Base-by-base conservation (phyloP, 2,329 filamentous ascomycete genomes). In the Hypomyces perniciosus region DNA sequence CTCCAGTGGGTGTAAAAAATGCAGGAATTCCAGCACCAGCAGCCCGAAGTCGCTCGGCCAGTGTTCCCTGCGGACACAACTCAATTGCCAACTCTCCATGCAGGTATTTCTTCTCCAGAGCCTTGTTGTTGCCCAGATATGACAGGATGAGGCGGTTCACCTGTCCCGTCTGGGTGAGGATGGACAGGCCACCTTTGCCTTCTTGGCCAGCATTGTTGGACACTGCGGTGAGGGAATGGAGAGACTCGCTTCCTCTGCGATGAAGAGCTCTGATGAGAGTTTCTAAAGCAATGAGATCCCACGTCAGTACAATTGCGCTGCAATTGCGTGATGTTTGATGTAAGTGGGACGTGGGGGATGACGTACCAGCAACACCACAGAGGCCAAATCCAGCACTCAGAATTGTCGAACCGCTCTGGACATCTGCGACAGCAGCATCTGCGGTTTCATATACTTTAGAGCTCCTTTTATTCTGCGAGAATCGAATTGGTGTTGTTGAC, bases 361-460 rank as follows among this genome's bases (percentile, higher is more conserved):
- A 61, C 72, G 49, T 69, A 83, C 81, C 80, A 49, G 84, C 81
- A 13, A 90, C 85, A 57, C 88, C 88, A 59, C 86, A 91, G 9
- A 92, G 77, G n/a, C 88, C 88, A 65, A 92, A 92, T 1, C 88
- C 88, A 12, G 87, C 84, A 62, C 86, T 89, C 50, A 92, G 72
- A 34, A 92, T 74, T 0, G 81, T 86, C 8, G 81, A 83, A 49
- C 86, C 81, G 59, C 85, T 84, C 63, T 84, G 74, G 51, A 91
- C 72, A 62, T 89, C 86, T 3, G 80, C 78, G 38, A 90, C 79
- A 5, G 87, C 87, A 39, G 80, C 80, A 55, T 85, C 83, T 13
- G 85, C 85, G 4, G 74, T 79, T 3, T 64, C 63, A 57, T 69
- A 79, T 1, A 80, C 58, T 59, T 80, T 80, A 1, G 75, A 78